phyloP scores from a whole-genome alignment of 495 filamentous ascomycete species.

The Daldinia concentrica region DNA sequence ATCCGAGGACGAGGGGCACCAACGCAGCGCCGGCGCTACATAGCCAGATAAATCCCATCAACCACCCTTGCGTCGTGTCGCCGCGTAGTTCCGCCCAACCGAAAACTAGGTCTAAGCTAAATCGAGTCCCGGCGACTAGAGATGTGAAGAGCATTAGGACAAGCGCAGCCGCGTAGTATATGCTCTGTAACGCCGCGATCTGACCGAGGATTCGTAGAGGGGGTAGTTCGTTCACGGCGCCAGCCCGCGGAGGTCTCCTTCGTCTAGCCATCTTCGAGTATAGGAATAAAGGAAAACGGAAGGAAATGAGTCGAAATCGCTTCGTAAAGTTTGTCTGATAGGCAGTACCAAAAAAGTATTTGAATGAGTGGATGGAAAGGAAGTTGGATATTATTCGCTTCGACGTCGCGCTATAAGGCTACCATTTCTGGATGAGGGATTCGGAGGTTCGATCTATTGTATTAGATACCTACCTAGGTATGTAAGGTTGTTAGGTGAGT shows the following conservation, averaged over 20 bases:
- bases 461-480: background rate
- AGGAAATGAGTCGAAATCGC: background rate
- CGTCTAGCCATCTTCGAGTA: constrained; percentile 70
- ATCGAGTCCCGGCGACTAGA: constrained; percentile 78
- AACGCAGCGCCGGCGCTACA: constrained; percentile 82
- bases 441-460: background rate
- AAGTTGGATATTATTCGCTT: constrained; percentile 16
- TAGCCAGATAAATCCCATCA: constrained; percentile 86
- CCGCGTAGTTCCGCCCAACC: constrained; percentile 84
- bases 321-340: background rate
- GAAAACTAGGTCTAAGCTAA: constrained; percentile 76
- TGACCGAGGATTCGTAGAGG: constrained; percentile 87
- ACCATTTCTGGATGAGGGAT: constrained; percentile 26
- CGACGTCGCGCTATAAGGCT: constrained; percentile 35
- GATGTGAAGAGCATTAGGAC: constrained; percentile 88
- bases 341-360: constrained; percentile 7
- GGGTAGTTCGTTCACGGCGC: constrained; percentile 81
- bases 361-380: constrained; percentile 34
- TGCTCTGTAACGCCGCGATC: constrained; percentile 83
- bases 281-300: background rate
- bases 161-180: constrained; percentile 81
- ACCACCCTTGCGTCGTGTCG: constrained; percentile 93
- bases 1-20: constrained; percentile 45
- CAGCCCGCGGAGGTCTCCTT: constrained; percentile 78
- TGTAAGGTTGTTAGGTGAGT: background rate